Percentiles rank a stretch among this genome's conserved stretches.
phyloP scores from a whole-genome alignment of 208 protist genomes.

The Acanthamoeba royreba region DNA sequence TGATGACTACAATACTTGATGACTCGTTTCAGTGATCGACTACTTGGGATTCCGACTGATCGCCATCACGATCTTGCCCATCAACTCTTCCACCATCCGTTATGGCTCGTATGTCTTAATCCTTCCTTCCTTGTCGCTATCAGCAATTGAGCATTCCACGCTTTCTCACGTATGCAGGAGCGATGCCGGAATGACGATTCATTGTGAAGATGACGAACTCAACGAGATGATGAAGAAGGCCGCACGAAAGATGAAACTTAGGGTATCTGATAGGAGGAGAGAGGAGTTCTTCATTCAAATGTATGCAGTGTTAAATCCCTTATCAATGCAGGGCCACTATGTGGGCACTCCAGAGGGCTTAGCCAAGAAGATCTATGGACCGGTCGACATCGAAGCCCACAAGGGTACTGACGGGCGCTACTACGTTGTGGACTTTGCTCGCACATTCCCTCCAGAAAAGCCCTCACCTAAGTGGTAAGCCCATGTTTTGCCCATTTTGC shows the following conservation, averaged over 20 bases:
- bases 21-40: too few relatives aligned
- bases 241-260: not conserved
- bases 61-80: too few relatives aligned
- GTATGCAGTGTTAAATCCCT: too few relatives aligned
- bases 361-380: not conserved
- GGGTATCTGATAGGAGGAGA: not conserved
- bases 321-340: not conserved
- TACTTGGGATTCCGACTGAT: too few relatives aligned
- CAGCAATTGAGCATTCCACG: too few relatives aligned
- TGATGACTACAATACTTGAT: too few relatives aligned
- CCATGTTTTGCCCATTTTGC: not conserved
- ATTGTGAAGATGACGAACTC: not conserved
- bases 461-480: not conserved
- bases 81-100: too few relatives aligned
- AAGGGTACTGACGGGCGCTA: constrained; percentile 3
- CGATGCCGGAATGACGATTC: not conserved
- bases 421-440: constrained; percentile 35
- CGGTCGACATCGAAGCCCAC: constrained; percentile 31
- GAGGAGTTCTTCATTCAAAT: not conserved
- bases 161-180: not conserved
- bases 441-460: not conserved
- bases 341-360: not conserved
- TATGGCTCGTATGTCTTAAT: constrained; percentile 8
- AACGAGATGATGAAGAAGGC: constrained; percentile 17
- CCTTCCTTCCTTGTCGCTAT: not conserved